Base-by-base conservation (phyloP, 352 stramenopile species). In the Achlya hypogyna region DNA sequence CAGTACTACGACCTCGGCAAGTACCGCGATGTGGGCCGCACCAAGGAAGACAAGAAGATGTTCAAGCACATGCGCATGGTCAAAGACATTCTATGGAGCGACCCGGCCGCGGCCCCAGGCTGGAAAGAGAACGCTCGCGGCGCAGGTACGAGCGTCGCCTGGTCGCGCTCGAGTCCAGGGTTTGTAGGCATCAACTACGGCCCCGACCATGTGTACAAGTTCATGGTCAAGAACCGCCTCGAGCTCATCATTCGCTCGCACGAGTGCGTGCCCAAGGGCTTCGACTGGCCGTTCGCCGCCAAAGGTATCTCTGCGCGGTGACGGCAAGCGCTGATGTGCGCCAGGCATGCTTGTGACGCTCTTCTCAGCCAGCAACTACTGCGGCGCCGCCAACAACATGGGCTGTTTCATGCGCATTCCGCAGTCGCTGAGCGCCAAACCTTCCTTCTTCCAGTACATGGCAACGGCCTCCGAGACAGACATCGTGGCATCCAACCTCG, bases 401-500 rank as follows among this genome's bases (percentile, higher is more conserved):
- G 85, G 85, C 40, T 92, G 83, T 60, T 94, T 91, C 62, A 91
- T 94, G 77, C 85, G 82, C 23, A 84, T 93, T 35, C 83, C 83
- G 25, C 77, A 79, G 23, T 79, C 77, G 34, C 71, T 52, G n/a
- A 75, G 79, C 32, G 80, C 79, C 43, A 93, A 91, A 64, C 85
- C 85, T 10, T 83, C 81, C 5, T 93, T 93, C 65, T 91, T 93
- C 71, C 85, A 93, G 75, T 93, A 91, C 70, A 93, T 92, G 82
- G 85, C 85, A 10, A 91, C 78, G 28, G 78, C 79, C 16, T 83
- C 89, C 69, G 86, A 82, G 63, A 82, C 82, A 16, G 85, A 94
- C 49, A 88, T 92, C 74, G 85, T 72, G 2, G 74, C 90, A 20
- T 86, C 83, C 49, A 94, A 94, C 69, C 65, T 94, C 34, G 85